Evolutionary conservation across 257 asterid genomes (phyloP).

Genomic region (Fraxinus americana): DNA sequence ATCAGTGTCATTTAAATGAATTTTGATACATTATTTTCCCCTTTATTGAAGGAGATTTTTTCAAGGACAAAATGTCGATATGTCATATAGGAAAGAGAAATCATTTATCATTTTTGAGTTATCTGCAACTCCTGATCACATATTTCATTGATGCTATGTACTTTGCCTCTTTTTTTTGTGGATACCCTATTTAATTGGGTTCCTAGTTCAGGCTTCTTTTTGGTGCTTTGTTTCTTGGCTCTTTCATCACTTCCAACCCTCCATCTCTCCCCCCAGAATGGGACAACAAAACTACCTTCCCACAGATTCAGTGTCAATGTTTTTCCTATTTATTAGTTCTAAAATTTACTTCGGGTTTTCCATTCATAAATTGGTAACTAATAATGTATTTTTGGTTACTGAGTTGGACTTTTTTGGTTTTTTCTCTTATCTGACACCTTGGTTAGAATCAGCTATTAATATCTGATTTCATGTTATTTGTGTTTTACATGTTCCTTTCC

Average conservation of each 20-base stretch:
- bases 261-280: neutral
- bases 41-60: neutral
- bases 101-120: neutral
- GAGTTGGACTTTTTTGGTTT: neutral
- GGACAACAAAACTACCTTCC: neutral
- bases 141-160: neutral
- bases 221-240: neutral
- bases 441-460: neutral
- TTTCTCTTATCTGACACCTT: neutral
- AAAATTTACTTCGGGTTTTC: neutral
- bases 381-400: neutral
- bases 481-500: conserved; percentile 1
- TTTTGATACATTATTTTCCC: conserved; percentile 16
- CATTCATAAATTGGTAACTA: neutral
- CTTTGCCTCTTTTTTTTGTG: neutral
- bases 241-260: neutral
- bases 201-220: neutral
- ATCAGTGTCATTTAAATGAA: conserved; percentile 13
- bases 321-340: neutral
- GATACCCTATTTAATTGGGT: conserved; percentile 4
- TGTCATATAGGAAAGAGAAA: conserved; percentile 11
- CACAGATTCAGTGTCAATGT: neutral
- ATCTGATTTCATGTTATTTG: conserved; percentile 2
- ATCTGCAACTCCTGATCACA: conserved; percentile 3
- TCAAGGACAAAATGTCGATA: neutral